phyloP scores from a whole-genome alignment of 805 yeast genomes.

The Yarrowia sp. region DNA sequence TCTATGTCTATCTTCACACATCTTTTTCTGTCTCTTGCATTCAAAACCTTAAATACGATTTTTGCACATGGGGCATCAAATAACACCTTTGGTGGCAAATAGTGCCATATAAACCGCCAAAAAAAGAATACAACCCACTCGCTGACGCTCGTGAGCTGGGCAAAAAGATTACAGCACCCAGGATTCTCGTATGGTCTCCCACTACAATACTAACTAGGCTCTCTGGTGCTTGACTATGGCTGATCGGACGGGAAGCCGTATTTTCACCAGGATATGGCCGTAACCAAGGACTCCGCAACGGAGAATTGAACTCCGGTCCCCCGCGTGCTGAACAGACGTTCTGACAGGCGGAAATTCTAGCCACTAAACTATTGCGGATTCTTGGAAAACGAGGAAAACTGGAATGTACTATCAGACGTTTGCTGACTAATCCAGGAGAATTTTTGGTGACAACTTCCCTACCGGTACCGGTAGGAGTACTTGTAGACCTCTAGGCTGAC shows the following conservation, averaged over 20 bases:
- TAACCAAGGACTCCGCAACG: constrained; percentile 31
- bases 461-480: too few relatives aligned
- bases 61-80: too few relatives aligned
- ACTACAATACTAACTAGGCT: constrained; percentile 31
- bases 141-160: neutral
- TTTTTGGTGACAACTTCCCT: too few relatives aligned
- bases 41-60: too few relatives aligned
- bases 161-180: constrained; percentile 27
- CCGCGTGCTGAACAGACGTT: constrained; percentile 34
- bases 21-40: too few relatives aligned
- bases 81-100: neutral
- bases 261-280: constrained; percentile 32
- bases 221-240: constrained; percentile 33
- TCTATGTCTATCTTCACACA: too few relatives aligned
- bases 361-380: constrained; percentile 50
- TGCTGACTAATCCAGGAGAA: neutral
- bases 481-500: too few relatives aligned
- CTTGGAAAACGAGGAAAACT: neutral
- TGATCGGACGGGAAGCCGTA: constrained; percentile 33
- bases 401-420: neutral
- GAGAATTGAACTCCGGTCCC: constrained; percentile 39
- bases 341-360: constrained; percentile 53
- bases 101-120: neutral
- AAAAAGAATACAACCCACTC: too few relatives aligned
- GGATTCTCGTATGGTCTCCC: constrained; percentile 35